Base-by-base conservation (phyloP, 1,139 yeast genomes). In the Nematodospora anomalae region DNA sequence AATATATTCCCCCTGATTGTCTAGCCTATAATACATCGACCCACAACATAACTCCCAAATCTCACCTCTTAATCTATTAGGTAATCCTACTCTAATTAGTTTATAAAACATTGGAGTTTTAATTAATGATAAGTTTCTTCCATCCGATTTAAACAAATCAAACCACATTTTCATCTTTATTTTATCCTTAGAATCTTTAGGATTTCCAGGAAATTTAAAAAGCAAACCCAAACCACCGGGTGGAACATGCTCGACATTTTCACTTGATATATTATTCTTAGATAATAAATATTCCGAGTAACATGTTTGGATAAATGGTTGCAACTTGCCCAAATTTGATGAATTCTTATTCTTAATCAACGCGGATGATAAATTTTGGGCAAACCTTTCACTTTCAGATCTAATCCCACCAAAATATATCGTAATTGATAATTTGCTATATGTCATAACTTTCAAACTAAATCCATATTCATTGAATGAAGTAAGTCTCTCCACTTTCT, bases 1-100 rank as follows among this genome's bases (percentile, higher is more conserved):
- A 30, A 68, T 57, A 58, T 89, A 94, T 36, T 76, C 79, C 0
- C 74, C 76, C 13, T 74, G 75, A 47, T 83, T 70, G 37, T 79
- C 79, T 52, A 81, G 75, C 38, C 97, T 67, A 35, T 77, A 58
- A 52, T 80, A 87, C 71, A 88, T 82, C 0, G 96, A 83, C 4
- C 98, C 99, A 37, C 89, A 79, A 36, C 89, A 79, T 41, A 88
- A 64, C 58, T 92, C 98, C 99, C 99, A 94, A 12, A 92, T 71
- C 55, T 94, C 99, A 23, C 98, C 98, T 48, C 99, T 72, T 37
- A 92, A 67, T 41, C 95, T 70, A 55, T 92, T 92, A 6, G 98
- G 97, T 26, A 94, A 70, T 0, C 98, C 98, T 12, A 89, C 95
- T 37, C 97, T 72, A 13, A 92, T 74, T 37, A 90, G 74, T 51